Percentiles rank a stretch among this genome's conserved stretches.
phyloP scores from a whole-genome alignment of 108 stramenopile genomes.

The Craspedostauros australis region DNA sequence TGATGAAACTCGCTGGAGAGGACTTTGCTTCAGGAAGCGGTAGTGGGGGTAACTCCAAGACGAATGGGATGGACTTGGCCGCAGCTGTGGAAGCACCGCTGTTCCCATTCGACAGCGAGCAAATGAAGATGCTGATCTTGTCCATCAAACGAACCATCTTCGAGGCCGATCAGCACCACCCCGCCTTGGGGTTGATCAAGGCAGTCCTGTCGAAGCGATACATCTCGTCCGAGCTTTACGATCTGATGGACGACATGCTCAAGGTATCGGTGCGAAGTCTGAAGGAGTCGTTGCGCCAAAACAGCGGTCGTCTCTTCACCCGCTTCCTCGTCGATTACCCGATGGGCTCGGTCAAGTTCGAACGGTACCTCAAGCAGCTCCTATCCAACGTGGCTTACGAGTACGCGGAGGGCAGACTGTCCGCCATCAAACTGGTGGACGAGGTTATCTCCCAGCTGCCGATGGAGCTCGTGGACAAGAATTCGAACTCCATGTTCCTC shows the following conservation, averaged over 20 bases:
- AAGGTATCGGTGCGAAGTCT: constrained; percentile 76
- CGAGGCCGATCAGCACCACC: constrained; percentile 74
- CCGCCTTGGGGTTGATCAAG: constrained; percentile 71
- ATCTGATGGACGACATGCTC: constrained; percentile 78
- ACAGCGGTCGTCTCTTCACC: constrained; percentile 56
- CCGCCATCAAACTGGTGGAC: constrained; percentile 57
- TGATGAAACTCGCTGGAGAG: no score
- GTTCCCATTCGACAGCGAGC: constrained; percentile 52
- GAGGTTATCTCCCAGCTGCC: constrained; percentile 67
- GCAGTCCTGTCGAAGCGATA: constrained; percentile 54
- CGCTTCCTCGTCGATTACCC: constrained; percentile 86
- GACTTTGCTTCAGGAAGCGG: no score
- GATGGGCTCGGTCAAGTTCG: constrained; percentile 66
- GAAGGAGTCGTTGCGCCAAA: constrained; percentile 59
- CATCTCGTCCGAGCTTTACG: constrained; percentile 79
- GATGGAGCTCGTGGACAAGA: constrained; percentile 46
- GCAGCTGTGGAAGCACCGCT: no score
- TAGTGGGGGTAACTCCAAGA: no score
- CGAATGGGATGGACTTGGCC: no score
- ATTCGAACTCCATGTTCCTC: constrained; percentile 74
- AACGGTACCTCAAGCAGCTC: constrained; percentile 71
- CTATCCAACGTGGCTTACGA: constrained; percentile 84
- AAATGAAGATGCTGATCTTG: constrained; percentile 76
- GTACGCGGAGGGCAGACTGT: constrained; percentile 80
- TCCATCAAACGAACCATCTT: constrained; percentile 49